Percentiles rank a stretch among this genome's conserved stretches.
These are phyloP conservation scores for Lippia alba DNA, from an alignment of 305 asterid genomes.

Conservation along the genomic window DNA sequence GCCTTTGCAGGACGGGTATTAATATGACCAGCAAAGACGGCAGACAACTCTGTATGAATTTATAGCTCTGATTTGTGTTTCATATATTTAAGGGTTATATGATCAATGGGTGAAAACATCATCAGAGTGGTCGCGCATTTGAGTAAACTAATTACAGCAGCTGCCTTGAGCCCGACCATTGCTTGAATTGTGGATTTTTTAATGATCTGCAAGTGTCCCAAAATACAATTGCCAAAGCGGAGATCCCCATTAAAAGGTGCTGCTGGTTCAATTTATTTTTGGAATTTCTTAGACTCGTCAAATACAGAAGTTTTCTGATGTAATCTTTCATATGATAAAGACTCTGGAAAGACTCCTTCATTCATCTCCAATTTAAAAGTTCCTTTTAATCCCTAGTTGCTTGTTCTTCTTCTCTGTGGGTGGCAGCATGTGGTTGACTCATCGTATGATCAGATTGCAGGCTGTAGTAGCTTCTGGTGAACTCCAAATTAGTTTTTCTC, in stretches of 20 bases:
- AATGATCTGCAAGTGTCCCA: slow-evolving; percentile 64
- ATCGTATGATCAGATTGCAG: no score
- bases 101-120: slow-evolving; percentile 41
- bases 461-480: no score
- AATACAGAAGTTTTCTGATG: not conserved
- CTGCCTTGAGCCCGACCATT: slow-evolving; percentile 59
- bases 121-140: slow-evolving; percentile 44
- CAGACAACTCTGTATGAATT: not conserved
- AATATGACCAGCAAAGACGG: slow-evolving; percentile 14
- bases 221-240: slow-evolving; percentile 53
- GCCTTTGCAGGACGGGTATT: slow-evolving; percentile 19
- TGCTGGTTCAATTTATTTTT: slow-evolving; percentile 10
- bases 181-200: slow-evolving; percentile 67
- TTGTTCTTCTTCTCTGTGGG: no score
- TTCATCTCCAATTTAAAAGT: no score
- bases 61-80: slow-evolving; percentile 9
- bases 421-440: no score
- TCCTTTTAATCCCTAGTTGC: not conserved
- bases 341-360: not conserved
- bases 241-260: slow-evolving; percentile 60
- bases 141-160: slow-evolving; percentile 42
- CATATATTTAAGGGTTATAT: slow-evolving; percentile 47
- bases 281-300: slow-evolving; percentile 15
- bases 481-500: no score
- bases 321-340: not conserved